Base-by-base conservation (phyloP, 2,329 filamentous ascomycete genomes). In the Helotiales sp. region DNA sequence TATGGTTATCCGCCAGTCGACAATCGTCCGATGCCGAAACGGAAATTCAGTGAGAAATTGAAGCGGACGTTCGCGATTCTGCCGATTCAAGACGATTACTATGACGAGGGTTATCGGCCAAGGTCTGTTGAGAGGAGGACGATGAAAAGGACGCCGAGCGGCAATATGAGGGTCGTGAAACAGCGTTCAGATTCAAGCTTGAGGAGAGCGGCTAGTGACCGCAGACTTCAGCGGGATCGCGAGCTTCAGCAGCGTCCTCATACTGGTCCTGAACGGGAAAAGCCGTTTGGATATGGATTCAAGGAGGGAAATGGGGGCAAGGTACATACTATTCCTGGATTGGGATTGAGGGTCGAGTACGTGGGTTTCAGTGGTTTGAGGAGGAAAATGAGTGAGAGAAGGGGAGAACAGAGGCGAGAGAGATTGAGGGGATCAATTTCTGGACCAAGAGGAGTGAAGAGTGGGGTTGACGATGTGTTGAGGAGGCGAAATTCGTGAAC, bases 351-450 rank as follows among this genome's bases (percentile, higher is more conserved):
- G 55, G 67, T 85, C 9, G 81, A 80, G 52, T 78, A 79, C 55
- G 73, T 75, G 34, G 70, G 73, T 8, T 73, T 82, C 40, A 79
- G 80, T 44, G 81, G 79, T 25, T 70, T 87, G 3, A 78, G 81
- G 31, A 76, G 81, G 15, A 77, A 79, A 48, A 65, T 87, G 15
- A 85, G 81, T 66, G 85, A 88, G 65, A 78, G 77, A 62, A 76
- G 81, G 52, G 77, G 83, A 24, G 81, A 85, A 71, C 85, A 82
- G 72, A 75, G 85, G 52, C 80, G 78, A 22, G 77, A 81, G 58
- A 82, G 83, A 66, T 74, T 88, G 53, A 77, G 84, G 7, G 74
- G 79, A 62, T 86, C 79, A 70, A 88, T 88, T 44, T 85, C 83
- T 59, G 79, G 76, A 5, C 85, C 85, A 0, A 77, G 73, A 24